Evolutionary conservation across 495 filamentous ascomycete species (phyloP), one percentile per base, ranked within the genome.

Genomic region (Penicillium canescens): DNA sequence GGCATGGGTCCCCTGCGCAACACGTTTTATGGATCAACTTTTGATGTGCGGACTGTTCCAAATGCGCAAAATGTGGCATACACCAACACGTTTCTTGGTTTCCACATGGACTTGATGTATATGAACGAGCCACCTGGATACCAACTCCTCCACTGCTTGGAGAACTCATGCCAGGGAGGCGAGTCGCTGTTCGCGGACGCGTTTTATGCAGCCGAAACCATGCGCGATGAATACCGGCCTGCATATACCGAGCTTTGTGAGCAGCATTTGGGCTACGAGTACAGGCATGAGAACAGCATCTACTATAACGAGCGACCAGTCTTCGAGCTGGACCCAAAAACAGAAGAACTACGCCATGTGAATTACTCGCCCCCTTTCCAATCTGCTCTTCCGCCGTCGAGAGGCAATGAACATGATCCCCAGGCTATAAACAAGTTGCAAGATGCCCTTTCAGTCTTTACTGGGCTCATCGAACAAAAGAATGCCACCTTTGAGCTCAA

Each of bases 81-180:
- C 72, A 96, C 92, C 4, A 83, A 75, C 63, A 74, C 84, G 39
- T 83, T 83, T 58, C 83, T 96, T 2, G 89, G 87, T 14, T 82
- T 94, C 35, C 93, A 98, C 69, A 93, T 96, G 86, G 93, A 98
- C 62, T 80, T 96, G 24, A 78, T 96, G 64, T 98, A 98, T 75
- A 87, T 93, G 76, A 72, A 78, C 12, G 81, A 88, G 21, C 82
- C 90, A 8, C 93, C 93, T 1, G 82, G 84, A 16, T 78, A 91
- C 50, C 93, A 98, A 71, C 73, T 96, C 14, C 79, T 98, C 5
- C 93, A 96, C 67, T 96, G 92, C 59, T 68, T 96, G 18, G 75
- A 86, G 54, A 92, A 92, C 63, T 82, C 80, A 1, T 83, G 82
- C 60, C 72, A 81, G 0, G 90, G 92, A 1, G 93, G 93, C 46